Evolutionary conservation across 192 early-diverging fungal genomes (phyloP), one percentile per base, ranked within the genome.

Genomic region (Podila horticola): DNA sequence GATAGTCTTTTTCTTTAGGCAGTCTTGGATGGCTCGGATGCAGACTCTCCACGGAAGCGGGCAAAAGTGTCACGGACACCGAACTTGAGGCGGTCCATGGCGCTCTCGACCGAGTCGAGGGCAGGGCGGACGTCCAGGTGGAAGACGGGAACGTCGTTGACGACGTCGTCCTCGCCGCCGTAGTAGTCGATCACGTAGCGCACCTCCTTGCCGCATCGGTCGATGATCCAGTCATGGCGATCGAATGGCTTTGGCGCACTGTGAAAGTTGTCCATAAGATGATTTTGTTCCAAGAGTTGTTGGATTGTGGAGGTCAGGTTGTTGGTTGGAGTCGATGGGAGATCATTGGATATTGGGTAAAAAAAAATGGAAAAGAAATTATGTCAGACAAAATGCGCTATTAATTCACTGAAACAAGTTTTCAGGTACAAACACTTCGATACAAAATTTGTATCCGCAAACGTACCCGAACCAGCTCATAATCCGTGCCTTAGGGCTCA

Each of bases 161-260:
- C 85, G 62, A 86, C 84, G 48, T 94, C 90, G 34, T 90, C 88
- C 22, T 84, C 82, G 11, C 92, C 97, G 64, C 90, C 87, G 75
- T 99, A 99, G 84, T 97, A 99, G 82, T 99, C 97, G 74, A 99
- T 97, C 26, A 99, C 95, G 75, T 99, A 99, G n/a, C 95, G 90
- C 58, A 96, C 92, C 28, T 92, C 86, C 83, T 91, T 91, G 3
- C 96, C 96, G 75, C 96, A 98, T 13, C 95, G 88, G 71, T 95
- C 93, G 13, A 99, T 91, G 45, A 89, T 89, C 97, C 97, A 99
- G 88, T 99, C 97, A 75, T 99, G 97, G 60, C 97, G 91, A 83
- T 99, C 97, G 86, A 99, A 99, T 6, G 97, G 96, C 59, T 87
- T 85, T 15, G 95, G 94, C 26, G 94, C 91, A 55, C 95, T 91